phyloP scores from a whole-genome alignment of 2,329 filamentous ascomycete species.

The Alternaria atra region DNA sequence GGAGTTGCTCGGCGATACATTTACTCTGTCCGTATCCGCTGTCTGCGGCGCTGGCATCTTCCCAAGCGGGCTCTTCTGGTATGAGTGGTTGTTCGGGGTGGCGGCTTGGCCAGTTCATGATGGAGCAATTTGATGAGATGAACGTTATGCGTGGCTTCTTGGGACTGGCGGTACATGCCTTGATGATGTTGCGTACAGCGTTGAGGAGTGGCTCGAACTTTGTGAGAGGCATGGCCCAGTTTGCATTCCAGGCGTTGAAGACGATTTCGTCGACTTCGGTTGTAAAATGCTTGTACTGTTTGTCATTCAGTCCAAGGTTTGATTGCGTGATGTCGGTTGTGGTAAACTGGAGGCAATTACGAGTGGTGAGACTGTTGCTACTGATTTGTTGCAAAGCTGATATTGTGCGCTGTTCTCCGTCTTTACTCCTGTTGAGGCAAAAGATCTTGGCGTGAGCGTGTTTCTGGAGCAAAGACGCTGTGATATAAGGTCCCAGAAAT shows the following conservation, averaged over 20 bases:
- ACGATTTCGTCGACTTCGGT: not conserved
- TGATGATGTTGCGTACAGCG: not conserved
- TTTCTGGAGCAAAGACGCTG: not conserved
- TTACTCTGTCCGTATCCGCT: conserved; percentile 4
- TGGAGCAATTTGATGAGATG: not conserved
- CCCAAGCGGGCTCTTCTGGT: conserved; percentile 1
- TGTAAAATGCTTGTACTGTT: not conserved
- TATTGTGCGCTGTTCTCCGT: conserved; percentile 3
- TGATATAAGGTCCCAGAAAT: conserved; percentile 1
- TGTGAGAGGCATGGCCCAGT: not conserved
- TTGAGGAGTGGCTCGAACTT: not conserved
- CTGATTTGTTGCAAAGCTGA: not conserved
- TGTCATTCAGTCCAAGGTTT: not conserved
- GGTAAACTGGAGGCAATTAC: not conserved
- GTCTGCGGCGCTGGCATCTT: not conserved
- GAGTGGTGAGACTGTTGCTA: not conserved
- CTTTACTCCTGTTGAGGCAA: conserved; percentile 1
- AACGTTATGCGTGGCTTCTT: not conserved
- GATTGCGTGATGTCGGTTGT: not conserved
- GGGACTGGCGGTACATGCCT: not conserved
- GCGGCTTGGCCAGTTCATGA: not conserved
- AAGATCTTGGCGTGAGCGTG: not conserved
- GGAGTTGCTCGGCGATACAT: not conserved
- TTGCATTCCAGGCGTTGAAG: conserved; percentile 6
- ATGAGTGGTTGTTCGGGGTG: not conserved